Percentiles rank a stretch among this genome's conserved stretches.
phyloP scores from a whole-genome alignment of 179 eudicot genomes.

The Amaranthus tricolor region DNA sequence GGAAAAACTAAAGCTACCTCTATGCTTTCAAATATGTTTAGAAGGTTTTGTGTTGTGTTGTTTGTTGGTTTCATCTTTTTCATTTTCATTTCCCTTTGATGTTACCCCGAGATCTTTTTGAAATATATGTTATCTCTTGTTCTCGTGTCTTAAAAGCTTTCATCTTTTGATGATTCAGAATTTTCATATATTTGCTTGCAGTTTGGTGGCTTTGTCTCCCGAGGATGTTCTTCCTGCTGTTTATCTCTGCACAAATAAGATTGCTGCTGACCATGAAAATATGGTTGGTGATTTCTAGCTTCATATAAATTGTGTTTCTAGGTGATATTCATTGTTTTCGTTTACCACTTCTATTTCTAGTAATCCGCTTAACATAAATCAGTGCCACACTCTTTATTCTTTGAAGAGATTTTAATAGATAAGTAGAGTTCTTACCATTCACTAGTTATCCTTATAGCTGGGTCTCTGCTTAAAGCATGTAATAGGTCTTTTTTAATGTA shows the following conservation, averaged over 20 bases:
- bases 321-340: not conserved
- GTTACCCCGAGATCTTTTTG: not conserved
- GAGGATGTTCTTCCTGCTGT: constrained; percentile 93
- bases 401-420: not conserved
- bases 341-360: not conserved
- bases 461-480: too few relatives aligned
- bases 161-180: constrained; percentile 4
- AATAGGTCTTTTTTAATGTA: too few relatives aligned
- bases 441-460: too few relatives aligned
- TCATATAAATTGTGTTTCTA: constrained; percentile 8
- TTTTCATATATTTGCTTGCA: constrained; percentile 30
- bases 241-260: constrained; percentile 92
- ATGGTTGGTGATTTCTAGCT: constrained; percentile 45
- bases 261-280: constrained; percentile 96
- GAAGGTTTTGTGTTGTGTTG: constrained; percentile 59
- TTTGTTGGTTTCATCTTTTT: constrained; percentile 2
- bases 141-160: constrained; percentile 4
- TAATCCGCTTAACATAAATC: not conserved
- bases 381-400: not conserved
- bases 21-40: constrained; percentile 97
- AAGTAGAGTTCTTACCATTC: too few relatives aligned
- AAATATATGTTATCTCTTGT: not conserved
- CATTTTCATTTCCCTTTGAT: constrained; percentile 6
- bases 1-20: constrained; percentile 86
- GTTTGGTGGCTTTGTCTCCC: constrained; percentile 83